Evolutionary conservation across 192 early-diverging fungal genomes (phyloP), one percentile per base, ranked within the genome.

Genomic region (Nowakowskiella sp.): DNA sequence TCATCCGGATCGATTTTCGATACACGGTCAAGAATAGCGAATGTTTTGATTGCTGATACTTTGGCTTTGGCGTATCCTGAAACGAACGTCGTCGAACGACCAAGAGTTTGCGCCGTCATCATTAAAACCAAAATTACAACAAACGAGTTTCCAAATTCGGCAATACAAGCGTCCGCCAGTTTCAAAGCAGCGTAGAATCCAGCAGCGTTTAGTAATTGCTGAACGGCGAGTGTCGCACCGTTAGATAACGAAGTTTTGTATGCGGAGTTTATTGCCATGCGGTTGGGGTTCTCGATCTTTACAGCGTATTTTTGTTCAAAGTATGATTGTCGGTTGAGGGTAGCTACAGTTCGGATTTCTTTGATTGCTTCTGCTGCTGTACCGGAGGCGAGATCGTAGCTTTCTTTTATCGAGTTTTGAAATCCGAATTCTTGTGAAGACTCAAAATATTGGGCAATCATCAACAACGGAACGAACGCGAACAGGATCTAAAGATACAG

Each of bases 311-410:
- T 68, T 13, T 66, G 50, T 49, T 82, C 78, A 59, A 97, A 94
- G 22, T 64, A 62, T 19, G 67, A 58, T 62, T 92, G 82, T 34
- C 66, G 58, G 32, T 64, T 88, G 53, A 90, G 79, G 30, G 85
- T 81, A 19, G 82, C 79, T 2, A 94, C 86, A 0, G 92, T 98
- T 31, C 84, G 74, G 60, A 98, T 87, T 56, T 79, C 81, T 55
- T 78, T 66, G 54, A 98, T 84, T 28, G 83, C 73, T 61, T 98
- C 94, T 48, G 85, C 84, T 1, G 90, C 88, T 3, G 84, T 73
- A 61, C 84, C 77, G 34, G 71, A 75, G 2, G 84, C 74, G 5
- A 64, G 52, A 51, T 80, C 80, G 58, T 88, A 90, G 1, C 83
- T 81, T 49, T 74, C 66, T 61, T 78, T 76, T 43, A 71, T 71